Evolutionary conservation across 2,329 filamentous ascomycete species (phyloP).

Genomic region (Xylariaceae sp.): DNA sequence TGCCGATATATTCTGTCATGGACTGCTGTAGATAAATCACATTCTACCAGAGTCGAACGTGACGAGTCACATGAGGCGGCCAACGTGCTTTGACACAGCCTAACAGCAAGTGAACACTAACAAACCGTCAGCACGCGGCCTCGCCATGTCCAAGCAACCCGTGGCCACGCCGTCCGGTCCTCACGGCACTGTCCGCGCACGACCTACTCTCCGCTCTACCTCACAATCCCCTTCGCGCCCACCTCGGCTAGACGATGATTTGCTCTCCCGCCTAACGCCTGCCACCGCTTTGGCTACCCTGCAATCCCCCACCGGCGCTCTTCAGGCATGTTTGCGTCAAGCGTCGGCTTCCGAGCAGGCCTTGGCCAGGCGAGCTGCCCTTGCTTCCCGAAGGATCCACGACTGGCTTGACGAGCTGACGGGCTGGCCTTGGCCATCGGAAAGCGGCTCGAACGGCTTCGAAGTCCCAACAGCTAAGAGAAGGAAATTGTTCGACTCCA

Average conservation of each 20-base stretch:
- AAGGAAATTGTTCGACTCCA: conserved; percentile 27
- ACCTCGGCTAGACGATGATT: conserved; percentile 42
- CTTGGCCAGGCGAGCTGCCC: conserved; percentile 62
- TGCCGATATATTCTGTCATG: conserved; percentile 15
- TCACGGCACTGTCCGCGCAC: conserved; percentile 31
- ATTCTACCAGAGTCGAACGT: not conserved
- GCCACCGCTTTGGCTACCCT: conserved; percentile 54
- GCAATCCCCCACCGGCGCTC: conserved; percentile 40
- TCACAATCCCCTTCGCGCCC: conserved; percentile 40
- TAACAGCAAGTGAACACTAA: conserved; percentile 16
- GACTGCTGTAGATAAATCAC: conserved; percentile 16
- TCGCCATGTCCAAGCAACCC: conserved; percentile 25
- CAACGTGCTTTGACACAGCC: conserved; percentile 10
- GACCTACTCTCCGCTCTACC: conserved; percentile 30
- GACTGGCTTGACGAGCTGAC: conserved; percentile 68
- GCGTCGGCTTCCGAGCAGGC: conserved; percentile 60
- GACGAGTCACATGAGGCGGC: conserved; percentile 7
- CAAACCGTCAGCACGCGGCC: conserved; percentile 7
- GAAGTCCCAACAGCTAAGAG: conserved; percentile 37
- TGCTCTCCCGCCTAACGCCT: conserved; percentile 55
- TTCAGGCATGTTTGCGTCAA: conserved; percentile 53
- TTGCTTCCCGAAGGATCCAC: conserved; percentile 63
- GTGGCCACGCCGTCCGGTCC: conserved; percentile 27
- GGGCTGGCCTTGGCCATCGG: conserved; percentile 49
- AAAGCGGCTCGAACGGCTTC: conserved; percentile 45